These are phyloP conservation scores for Dianthus caryophyllus DNA, from an alignment of 148 eudicot species.

Conservation along the genomic window DNA sequence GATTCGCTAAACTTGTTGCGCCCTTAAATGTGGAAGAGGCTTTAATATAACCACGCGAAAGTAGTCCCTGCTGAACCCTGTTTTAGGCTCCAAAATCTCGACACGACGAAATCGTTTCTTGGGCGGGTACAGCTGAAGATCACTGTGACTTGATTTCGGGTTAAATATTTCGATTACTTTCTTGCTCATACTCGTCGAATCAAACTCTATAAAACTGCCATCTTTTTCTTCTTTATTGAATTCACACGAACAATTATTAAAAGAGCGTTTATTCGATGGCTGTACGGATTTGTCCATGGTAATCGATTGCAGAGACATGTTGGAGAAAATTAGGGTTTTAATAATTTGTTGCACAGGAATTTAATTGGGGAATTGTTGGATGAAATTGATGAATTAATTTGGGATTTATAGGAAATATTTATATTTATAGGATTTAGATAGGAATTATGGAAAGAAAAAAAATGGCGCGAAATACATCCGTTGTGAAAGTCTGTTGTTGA, in stretches of 20 bases:
- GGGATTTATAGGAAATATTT: not conserved
- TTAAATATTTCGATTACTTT: not conserved
- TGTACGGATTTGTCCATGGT: not conserved
- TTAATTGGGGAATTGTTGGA: not conserved
- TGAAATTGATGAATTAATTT: too few species aligned
- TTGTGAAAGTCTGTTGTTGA: not conserved
- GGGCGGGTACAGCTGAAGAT: conserved; percentile 2
- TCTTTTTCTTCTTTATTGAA: not conserved
- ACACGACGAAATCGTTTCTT: conserved; percentile 8
- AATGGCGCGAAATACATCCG: not conserved
- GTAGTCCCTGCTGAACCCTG: not conserved
- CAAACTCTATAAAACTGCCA: not conserved
- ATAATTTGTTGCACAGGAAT: not conserved
- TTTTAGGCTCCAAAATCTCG: not conserved
- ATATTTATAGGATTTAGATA: not conserved
- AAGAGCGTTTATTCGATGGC: conserved; percentile 1
- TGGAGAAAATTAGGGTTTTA: not conserved
- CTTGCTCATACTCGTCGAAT: not conserved
- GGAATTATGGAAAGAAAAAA: not conserved
- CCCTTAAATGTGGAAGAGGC: not conserved
- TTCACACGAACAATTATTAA: not conserved
- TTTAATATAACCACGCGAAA: not conserved
- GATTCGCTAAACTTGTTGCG: too few species aligned
- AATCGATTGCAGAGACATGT: not conserved
- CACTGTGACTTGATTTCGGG: conserved; percentile 2